A percentile compares a stretch with the other conserved stretches of the same genome.
These are phyloP conservation scores for Arthrobotrys pseudoclavata DNA, from an alignment of 2,329 filamentous ascomycete species.

Conservation along the genomic window DNA sequence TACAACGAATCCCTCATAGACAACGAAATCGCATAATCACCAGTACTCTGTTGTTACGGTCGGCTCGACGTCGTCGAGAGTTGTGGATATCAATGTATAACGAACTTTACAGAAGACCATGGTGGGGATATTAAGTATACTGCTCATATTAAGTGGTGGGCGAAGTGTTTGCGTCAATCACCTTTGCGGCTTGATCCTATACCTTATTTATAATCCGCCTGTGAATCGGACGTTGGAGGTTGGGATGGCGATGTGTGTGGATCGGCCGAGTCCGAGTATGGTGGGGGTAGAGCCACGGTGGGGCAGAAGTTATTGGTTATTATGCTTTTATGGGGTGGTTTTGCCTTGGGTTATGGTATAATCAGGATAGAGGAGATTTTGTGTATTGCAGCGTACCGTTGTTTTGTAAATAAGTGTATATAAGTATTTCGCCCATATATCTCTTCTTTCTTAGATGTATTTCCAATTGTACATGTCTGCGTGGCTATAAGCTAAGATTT, in stretches of 20 bases:
- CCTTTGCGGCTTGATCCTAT: background rate
- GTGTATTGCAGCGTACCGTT: too few relatives aligned
- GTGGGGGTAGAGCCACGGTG: background rate
- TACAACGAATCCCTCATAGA: conserved; percentile 13
- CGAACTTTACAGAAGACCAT: conserved; percentile 9
- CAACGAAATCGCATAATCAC: conserved; percentile 7
- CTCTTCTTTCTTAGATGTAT: too few relatives aligned
- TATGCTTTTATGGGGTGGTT: background rate
- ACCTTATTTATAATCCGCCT: background rate
- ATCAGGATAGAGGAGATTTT: background rate
- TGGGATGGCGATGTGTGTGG: background rate
- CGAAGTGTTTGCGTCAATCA: background rate
- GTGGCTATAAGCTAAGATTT: too few relatives aligned
- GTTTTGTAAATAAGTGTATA: background rate
- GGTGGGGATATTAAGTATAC: background rate
- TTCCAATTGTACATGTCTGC: too few relatives aligned
- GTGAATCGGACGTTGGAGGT: background rate
- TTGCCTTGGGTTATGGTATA: conserved; percentile 1
- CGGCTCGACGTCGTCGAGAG: conserved; percentile 34
- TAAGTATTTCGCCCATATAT: too few relatives aligned
- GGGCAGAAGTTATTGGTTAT: background rate
- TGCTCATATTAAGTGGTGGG: conserved; percentile 6
- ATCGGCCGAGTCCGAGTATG: background rate
- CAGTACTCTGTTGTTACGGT: conserved; percentile 12
- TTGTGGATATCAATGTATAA: conserved; percentile 43